Evolutionary conservation across 176 grass and related monocot genomes (phyloP), one percentile per base, ranked within the genome.

Genomic region (Juncus inflexus): DNA sequence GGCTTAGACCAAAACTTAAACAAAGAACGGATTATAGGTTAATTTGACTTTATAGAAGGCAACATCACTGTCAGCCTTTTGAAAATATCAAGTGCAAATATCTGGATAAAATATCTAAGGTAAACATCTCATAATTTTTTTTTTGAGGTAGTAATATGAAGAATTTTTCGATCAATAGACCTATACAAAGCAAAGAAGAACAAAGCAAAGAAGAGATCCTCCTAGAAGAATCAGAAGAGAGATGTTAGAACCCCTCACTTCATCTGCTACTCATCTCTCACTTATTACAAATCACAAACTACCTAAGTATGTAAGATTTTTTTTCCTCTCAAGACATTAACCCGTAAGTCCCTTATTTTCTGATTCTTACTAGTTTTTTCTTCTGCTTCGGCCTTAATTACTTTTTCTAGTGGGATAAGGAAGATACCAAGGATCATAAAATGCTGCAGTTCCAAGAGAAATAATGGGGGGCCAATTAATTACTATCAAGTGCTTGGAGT

Each of bases 401-500:
- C 6, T 52, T 7, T 9, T 69, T 52, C 4, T 42, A 35, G 42
- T 52, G 37, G 62, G 37, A 57, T 67, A 7, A 77, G 15, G 47
- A 60, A 67, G 58, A 58, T 4, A 35, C 41, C 72, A 55, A 70
- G 35, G 61, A 62, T 12, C 41, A 79, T 91, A 50, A 70, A 60
- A 58, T 91, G 77, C 63, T 84, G 78, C 58, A 70, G 74, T 61
- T 68, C 81, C 64, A 54, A 73, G 15, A 87, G 53, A 39, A 63
- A 76, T 50, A 37, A 84, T 50, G 66, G 53, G 11, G 52, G 14
- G 42, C 40, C 75, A 40, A 15, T 14, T 39, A 66, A 91, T 37
- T 86, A 83, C 75, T 84, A 70, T 54, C 55, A 74, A 51, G 81
- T 84, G 14, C 66, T 87, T 28, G 84, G 84, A 13, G 63, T 91